phyloP scores from a whole-genome alignment of 805 yeast genomes.

The Tetrapisispora pingtungensis region DNA sequence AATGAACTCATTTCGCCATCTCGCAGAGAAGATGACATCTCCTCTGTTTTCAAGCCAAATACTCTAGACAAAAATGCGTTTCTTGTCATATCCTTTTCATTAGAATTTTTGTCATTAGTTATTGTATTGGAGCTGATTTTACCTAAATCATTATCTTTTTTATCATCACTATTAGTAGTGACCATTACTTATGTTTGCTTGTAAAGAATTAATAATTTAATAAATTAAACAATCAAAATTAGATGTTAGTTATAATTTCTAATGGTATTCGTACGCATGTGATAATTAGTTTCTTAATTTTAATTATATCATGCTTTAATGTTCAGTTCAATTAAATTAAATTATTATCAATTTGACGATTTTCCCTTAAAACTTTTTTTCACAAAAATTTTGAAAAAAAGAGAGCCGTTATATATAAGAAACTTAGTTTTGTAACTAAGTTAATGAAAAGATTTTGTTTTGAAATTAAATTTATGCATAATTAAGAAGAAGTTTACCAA shows the following conservation, averaged over 20 bases:
- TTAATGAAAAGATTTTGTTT: too few species aligned
- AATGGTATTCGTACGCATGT: too few species aligned
- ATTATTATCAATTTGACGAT: not conserved
- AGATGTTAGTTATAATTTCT: too few species aligned
- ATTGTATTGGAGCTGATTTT: not conserved
- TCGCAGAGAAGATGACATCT: conserved; percentile 19
- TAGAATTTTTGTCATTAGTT: not conserved
- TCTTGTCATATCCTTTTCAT: conserved; percentile 3
- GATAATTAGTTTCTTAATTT: too few species aligned
- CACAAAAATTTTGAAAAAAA: not conserved
- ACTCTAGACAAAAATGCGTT: conserved; percentile 28
- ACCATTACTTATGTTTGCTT: too few species aligned
- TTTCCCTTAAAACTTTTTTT: not conserved
- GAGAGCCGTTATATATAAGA: not conserved
- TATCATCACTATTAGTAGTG: not conserved
- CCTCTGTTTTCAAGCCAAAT: conserved; percentile 26
- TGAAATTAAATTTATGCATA: too few species aligned
- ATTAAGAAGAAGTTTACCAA: too few species aligned
- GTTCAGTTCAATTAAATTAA: too few species aligned
- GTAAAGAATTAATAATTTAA: too few species aligned
- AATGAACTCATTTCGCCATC: conserved; percentile 23
- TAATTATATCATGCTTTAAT: too few species aligned
- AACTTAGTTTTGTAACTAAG: too few species aligned
- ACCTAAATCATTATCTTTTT: not conserved
- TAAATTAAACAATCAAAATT: too few species aligned